phyloP scores from a whole-genome alignment of 768 basidiomycete species.

The Trametes cingulata region DNA sequence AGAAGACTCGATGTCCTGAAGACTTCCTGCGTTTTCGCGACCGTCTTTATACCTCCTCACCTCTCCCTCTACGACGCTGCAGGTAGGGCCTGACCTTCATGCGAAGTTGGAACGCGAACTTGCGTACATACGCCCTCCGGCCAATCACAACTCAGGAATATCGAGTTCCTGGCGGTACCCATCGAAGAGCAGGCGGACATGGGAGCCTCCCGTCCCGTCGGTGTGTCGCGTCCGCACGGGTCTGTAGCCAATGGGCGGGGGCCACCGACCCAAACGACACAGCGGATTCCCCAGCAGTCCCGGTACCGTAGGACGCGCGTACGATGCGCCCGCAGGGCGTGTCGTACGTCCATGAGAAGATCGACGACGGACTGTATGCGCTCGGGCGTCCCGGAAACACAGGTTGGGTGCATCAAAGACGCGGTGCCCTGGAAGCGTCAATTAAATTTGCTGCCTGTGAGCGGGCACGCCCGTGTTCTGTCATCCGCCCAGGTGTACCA shows the following conservation, averaged over 20 bases:
- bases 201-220: slow-evolving; percentile 4
- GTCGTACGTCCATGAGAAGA: slow-evolving; percentile 5
- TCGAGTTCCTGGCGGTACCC: background rate
- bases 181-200: background rate
- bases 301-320: background rate
- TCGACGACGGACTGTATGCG: background rate
- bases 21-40: background rate
- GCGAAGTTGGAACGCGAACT: background rate
- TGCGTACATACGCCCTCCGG: background rate
- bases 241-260: background rate
- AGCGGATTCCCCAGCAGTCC: background rate
- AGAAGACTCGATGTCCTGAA: slow-evolving; percentile 14
- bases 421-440: background rate
- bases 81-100: background rate
- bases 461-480: background rate
- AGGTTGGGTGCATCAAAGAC: background rate
- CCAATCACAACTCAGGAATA: slow-evolving; percentile 8
- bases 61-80: background rate
- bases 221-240: background rate
- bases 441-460: background rate
- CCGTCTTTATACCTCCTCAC: slow-evolving; percentile 8
- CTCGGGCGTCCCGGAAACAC: background rate
- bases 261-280: slow-evolving; percentile 4
- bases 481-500: background rate
- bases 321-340: background rate